A percentile compares a stretch with the other conserved stretches of the same genome.
Conservation (phyloP, 257 asterid genomes). For the Plantago elongata region DNA sequence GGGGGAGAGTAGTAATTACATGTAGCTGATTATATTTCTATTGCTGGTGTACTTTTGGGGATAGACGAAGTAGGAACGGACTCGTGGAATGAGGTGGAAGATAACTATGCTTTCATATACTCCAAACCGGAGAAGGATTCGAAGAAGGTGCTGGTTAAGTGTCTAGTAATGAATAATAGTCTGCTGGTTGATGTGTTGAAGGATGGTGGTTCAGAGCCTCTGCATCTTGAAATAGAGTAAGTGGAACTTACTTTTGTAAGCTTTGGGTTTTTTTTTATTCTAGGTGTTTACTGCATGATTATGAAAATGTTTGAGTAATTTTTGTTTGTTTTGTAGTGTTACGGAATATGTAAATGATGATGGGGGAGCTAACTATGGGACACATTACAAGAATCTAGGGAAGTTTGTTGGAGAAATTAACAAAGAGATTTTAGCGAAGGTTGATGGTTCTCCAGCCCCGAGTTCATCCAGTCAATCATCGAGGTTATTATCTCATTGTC, state of each 20-base stretch:
- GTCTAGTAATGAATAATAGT: conserved; percentile 61
- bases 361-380: conserved; percentile 28
- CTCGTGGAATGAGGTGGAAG: conserved; percentile 63
- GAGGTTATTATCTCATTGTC: conserved; percentile 19
- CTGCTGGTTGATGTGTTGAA: conserved; percentile 60
- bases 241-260: background rate
- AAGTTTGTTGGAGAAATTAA: conserved; percentile 38
- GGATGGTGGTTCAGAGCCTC: conserved; percentile 53
- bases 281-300: background rate
- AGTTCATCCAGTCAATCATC: conserved; percentile 28
- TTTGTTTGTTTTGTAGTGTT: conserved; percentile 22
- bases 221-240: conserved; percentile 42
- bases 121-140: conserved; percentile 56
- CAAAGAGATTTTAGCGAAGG: conserved; percentile 27
- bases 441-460: conserved; percentile 21
- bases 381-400: conserved; percentile 44
- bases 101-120: conserved; percentile 59
- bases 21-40: background rate
- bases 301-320: background rate
- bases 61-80: conserved; percentile 46
- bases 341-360: conserved; percentile 29
- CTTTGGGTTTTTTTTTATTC: background rate
- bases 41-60: background rate
- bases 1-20: no score
- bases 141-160: conserved; percentile 62